A percentile compares a stretch with the other conserved stretches of the same genome.
Conservation (phyloP, 2,329 filamentous ascomycete genomes). For the Colletotrichum falcatum region DNA sequence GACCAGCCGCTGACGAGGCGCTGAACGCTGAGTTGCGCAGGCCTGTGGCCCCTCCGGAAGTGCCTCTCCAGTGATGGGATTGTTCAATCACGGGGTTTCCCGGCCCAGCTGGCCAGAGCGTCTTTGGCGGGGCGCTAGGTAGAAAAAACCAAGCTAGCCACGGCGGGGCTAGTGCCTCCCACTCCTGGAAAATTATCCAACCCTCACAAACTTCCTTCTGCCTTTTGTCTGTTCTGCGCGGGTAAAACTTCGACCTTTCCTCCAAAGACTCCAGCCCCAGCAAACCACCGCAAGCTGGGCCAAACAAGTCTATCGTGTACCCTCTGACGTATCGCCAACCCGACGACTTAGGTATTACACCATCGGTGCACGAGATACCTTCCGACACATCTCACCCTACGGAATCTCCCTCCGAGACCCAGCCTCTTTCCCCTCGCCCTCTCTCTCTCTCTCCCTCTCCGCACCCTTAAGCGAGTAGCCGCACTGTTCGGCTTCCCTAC, state of each 20-base stretch:
- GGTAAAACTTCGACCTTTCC: slow-evolving; percentile 57
- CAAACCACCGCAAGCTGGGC: slow-evolving; percentile 41
- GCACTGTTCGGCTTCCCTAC: slow-evolving; percentile 30
- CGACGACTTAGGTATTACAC: slow-evolving; percentile 36
- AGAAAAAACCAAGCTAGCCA: slow-evolving; percentile 31
- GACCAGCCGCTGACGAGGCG: background rate
- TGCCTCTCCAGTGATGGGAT: slow-evolving; percentile 33
- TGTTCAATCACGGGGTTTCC: slow-evolving; percentile 42
- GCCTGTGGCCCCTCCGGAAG: background rate
- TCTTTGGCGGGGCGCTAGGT: slow-evolving; percentile 39
- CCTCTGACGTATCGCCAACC: slow-evolving; percentile 45
- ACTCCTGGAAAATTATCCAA: slow-evolving; percentile 60
- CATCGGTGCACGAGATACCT: slow-evolving; percentile 20
- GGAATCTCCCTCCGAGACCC: slow-evolving; percentile 39
- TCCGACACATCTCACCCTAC: slow-evolving; percentile 12
- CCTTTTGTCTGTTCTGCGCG: slow-evolving; percentile 50
- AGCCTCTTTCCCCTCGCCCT: slow-evolving; percentile 1
- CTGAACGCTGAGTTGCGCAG: background rate
- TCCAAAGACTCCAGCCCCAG: slow-evolving; percentile 54
- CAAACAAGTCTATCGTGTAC: slow-evolving; percentile 53
- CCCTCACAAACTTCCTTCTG: slow-evolving; percentile 53
- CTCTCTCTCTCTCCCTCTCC: slow-evolving; percentile 12
- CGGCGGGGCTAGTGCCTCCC: slow-evolving; percentile 53
- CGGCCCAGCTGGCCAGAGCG: slow-evolving; percentile 21
- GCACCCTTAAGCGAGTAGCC: slow-evolving; percentile 38